phyloP scores from a whole-genome alignment of 2,329 filamentous ascomycete genomes.

The Aspergillus versicolor region DNA sequence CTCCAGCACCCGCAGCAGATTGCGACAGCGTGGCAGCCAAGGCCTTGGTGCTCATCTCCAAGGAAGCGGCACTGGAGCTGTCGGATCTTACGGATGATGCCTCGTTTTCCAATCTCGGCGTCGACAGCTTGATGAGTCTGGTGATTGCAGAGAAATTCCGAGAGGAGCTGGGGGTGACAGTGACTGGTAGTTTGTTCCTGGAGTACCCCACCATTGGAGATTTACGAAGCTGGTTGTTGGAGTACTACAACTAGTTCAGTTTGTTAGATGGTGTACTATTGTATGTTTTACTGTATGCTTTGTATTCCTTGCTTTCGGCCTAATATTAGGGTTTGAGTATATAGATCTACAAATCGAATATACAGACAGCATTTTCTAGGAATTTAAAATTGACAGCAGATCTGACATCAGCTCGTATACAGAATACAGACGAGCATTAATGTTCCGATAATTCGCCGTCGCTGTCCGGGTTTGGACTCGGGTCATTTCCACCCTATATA shows the following conservation, averaged over 20 bases:
- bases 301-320: no score
- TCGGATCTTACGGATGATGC: constrained; percentile 26
- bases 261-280: neutral
- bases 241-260: constrained; percentile 14
- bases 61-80: constrained; percentile 25
- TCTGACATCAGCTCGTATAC: neutral
- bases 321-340: neutral
- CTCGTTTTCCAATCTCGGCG: constrained; percentile 29
- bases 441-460: neutral
- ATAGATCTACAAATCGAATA: neutral
- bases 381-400: no score
- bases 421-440: neutral
- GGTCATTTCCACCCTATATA: constrained; percentile 2
- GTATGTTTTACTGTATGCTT: neutral
- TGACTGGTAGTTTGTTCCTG: constrained; percentile 24
- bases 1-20: neutral
- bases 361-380: neutral
- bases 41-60: constrained; percentile 27
- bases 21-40: constrained; percentile 10
- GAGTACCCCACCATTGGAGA: constrained; percentile 24
- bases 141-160: constrained; percentile 36
- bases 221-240: constrained; percentile 16
- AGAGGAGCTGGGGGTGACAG: constrained; percentile 29
- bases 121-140: constrained; percentile 39
- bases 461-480: constrained; percentile 2